Evolutionary conservation across 1,284 basidiomycete species (phyloP).

Genomic region (Mycena sp.): DNA sequence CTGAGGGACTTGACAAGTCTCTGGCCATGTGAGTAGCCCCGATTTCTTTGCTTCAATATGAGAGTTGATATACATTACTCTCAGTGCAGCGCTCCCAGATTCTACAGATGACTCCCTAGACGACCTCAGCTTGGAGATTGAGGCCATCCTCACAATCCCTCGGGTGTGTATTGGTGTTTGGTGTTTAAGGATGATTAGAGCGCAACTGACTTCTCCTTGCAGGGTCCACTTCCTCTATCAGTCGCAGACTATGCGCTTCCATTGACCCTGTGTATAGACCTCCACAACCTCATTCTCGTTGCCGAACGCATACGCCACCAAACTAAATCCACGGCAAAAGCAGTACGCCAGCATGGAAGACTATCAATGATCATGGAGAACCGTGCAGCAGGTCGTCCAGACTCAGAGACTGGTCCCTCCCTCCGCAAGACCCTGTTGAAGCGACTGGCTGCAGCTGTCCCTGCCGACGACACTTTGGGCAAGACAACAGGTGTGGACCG

Average conservation of each 20-base stretch:
- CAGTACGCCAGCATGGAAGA: neutral
- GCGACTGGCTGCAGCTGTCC: neutral
- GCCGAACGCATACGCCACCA: neutral
- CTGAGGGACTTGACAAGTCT: neutral
- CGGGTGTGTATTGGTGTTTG: too few species aligned
- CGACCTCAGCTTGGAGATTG: neutral
- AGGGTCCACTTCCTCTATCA: too few species aligned
- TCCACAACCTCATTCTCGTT: neutral
- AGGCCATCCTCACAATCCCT: neutral
- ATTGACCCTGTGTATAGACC: neutral
- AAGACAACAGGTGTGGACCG: neutral
- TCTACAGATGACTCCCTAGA: neutral
- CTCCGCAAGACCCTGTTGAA: neutral
- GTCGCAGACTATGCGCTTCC: neutral
- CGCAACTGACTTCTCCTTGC: too few species aligned
- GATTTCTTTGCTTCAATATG: too few species aligned
- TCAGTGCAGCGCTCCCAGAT: constrained; percentile 3
- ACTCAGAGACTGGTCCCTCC: neutral
- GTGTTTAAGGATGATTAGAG: neutral
- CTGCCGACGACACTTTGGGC: too few species aligned
- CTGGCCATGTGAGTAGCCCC: neutral
- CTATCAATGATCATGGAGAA: neutral
- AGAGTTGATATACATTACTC: neutral
- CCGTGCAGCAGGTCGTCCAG: neutral
- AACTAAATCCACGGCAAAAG: constrained; percentile 4